phyloP scores from a whole-genome alignment of 116 monocot genomes.

The Papilionanthe hybrid region DNA sequence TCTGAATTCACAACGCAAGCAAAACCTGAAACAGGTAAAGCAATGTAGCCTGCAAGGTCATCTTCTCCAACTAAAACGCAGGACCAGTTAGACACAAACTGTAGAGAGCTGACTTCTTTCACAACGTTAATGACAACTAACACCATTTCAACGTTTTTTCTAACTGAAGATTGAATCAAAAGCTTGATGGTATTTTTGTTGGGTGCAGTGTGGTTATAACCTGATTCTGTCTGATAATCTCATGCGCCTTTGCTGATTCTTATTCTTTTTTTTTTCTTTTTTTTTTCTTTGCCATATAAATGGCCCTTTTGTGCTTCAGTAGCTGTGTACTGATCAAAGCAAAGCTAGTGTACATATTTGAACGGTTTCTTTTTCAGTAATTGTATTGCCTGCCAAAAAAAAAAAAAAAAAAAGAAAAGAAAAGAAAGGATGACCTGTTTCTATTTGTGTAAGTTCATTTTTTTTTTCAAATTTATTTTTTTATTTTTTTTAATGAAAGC shows the following conservation, averaged over 20 bases:
- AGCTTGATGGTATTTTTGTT: slow-evolving; percentile 9
- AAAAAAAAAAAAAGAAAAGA: neutral
- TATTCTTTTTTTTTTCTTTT: neutral
- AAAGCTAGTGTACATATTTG: slow-evolving; percentile 1
- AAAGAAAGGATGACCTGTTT: neutral
- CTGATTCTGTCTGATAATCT: neutral
- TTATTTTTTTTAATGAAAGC: neutral
- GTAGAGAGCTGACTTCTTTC: slow-evolving; percentile 16
- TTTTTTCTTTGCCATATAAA: neutral
- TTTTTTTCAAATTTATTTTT: too few species aligned
- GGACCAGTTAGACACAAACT: slow-evolving; percentile 14
- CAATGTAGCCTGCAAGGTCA: slow-evolving; percentile 43
- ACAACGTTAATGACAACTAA: slow-evolving; percentile 25
- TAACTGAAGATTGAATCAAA: slow-evolving; percentile 16
- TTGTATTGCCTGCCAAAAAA: neutral
- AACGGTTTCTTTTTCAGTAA: neutral
- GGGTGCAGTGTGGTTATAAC: neutral
- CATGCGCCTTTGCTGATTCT: neutral
- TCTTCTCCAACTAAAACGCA: slow-evolving; percentile 35
- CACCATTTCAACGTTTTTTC: slow-evolving; percentile 21
- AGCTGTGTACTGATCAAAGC: neutral
- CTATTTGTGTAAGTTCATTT: too few species aligned
- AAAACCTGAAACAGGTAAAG: slow-evolving; percentile 32
- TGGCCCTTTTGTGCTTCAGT: neutral
- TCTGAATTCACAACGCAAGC: neutral